phyloP scores from a whole-genome alignment of 192 early-diverging fungal genomes.

The Coemansia sp. region DNA sequence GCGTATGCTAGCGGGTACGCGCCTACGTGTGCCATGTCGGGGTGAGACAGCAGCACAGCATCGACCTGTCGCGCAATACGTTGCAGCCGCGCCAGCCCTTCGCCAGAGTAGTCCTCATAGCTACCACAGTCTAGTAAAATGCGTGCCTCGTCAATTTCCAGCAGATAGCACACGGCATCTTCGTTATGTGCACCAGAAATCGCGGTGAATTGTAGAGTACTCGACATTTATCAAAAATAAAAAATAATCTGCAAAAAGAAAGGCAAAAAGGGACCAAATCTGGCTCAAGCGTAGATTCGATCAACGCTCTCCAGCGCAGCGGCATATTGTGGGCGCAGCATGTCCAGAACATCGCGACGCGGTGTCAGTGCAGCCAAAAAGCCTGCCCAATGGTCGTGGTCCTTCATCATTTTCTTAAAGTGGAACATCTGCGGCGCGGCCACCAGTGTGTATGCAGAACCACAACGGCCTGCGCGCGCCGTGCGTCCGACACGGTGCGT shows the following conservation, averaged over 20 bases:
- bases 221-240: constrained; percentile 25
- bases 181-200: constrained; percentile 84
- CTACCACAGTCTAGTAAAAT: constrained; percentile 95
- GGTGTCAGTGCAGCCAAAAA: constrained; percentile 59
- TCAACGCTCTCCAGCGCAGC: constrained; percentile 30
- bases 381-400: constrained; percentile 61
- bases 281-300: constrained; percentile 18
- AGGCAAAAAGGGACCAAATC: background rate
- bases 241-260: constrained; percentile 1
- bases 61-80: constrained; percentile 87
- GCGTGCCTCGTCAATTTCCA: constrained; percentile 91
- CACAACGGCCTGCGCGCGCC: constrained; percentile 84
- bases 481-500: constrained; percentile 93
- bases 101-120: constrained; percentile 73
- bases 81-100: constrained; percentile 65
- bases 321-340: constrained; percentile 34
- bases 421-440: constrained; percentile 66
- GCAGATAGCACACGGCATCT: constrained; percentile 84
- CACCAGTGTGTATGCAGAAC: constrained; percentile 73
- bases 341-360: constrained; percentile 39
- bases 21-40: constrained; percentile 84
- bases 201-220: constrained; percentile 78
- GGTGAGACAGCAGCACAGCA: constrained; percentile 85
- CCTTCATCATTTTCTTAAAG: constrained; percentile 72
- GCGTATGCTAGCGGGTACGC: constrained; percentile 78